These are phyloP conservation scores for Mortierella sp. DNA, from an alignment of 371 early-diverging fungal species.

Conservation along the genomic window DNA sequence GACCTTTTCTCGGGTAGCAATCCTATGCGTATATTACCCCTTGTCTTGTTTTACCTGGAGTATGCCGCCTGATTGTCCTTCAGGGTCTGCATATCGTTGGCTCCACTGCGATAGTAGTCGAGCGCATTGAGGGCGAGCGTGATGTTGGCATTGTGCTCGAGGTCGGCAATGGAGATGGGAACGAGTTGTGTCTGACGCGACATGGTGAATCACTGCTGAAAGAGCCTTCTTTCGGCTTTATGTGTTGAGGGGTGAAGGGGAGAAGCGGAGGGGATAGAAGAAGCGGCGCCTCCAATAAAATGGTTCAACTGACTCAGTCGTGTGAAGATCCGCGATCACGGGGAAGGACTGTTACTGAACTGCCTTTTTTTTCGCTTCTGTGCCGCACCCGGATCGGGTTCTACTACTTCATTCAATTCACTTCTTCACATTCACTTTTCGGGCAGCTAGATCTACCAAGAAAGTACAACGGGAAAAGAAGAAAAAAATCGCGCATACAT, in stretches of 20 bases:
- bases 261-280: background rate
- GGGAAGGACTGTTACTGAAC: no score
- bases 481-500: background rate
- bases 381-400: background rate
- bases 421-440: no score
- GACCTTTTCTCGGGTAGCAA: no score
- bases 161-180: conserved; percentile 47
- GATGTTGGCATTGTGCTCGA: conserved; percentile 50
- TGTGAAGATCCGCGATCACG: no score
- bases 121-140: conserved; percentile 48
- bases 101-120: conserved; percentile 54
- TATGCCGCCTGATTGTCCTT: conserved; percentile 51
- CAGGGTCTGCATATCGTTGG: conserved; percentile 55
- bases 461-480: background rate
- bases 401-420: background rate
- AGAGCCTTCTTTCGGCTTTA: background rate
- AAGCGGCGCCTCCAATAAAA: no score
- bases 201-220: no score
- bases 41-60: no score
- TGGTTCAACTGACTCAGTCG: no score
- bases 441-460: background rate
- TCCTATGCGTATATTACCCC: no score
- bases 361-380: no score
- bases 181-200: conserved; percentile 27
- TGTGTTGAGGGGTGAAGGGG: conserved; percentile 46